These are phyloP conservation scores for Isatis lusitanica DNA, from an alignment of 441 rosid genomes.

Conservation along the genomic window DNA sequence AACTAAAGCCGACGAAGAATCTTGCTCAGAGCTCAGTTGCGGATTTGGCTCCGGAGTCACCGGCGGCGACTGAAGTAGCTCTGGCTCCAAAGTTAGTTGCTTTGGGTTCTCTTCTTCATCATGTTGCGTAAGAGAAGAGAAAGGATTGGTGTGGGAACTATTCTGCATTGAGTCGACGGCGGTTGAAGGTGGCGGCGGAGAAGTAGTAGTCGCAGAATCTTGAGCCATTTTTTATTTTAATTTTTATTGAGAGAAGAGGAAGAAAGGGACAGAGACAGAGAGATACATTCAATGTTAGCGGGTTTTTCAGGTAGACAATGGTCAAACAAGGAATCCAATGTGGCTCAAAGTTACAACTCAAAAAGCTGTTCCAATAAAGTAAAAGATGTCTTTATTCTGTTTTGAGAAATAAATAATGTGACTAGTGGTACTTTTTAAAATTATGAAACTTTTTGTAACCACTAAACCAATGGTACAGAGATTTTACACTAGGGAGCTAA, in stretches of 20 bases:
- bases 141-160: background rate
- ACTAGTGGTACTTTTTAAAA: background rate
- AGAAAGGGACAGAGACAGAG: slow-evolving; percentile 9
- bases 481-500: background rate
- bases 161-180: slow-evolving; percentile 8
- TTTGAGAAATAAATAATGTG: background rate
- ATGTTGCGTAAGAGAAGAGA: background rate
- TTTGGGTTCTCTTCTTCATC: slow-evolving; percentile 1
- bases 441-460: slow-evolving; percentile 11
- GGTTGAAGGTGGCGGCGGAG: slow-evolving; percentile 32
- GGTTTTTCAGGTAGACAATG: slow-evolving; percentile 39
- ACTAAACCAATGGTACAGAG: background rate
- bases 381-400: slow-evolving; percentile 16
- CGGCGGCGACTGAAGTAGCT: background rate
- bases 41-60: background rate
- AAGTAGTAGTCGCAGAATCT: slow-evolving; percentile 30
- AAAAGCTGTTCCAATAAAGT: slow-evolving; percentile 35
- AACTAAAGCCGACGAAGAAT: background rate
- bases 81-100: background rate
- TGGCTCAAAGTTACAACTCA: slow-evolving; percentile 19
- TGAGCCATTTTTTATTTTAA: slow-evolving; percentile 18
- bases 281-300: slow-evolving; percentile 11
- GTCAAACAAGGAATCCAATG: slow-evolving; percentile 41
- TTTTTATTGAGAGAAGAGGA: background rate
- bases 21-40: background rate